Percentiles rank a stretch among this genome's conserved stretches.
Evolutionary conservation across 345 rosid genomes (phyloP).

Genomic region (Melastoma malabathricum): DNA sequence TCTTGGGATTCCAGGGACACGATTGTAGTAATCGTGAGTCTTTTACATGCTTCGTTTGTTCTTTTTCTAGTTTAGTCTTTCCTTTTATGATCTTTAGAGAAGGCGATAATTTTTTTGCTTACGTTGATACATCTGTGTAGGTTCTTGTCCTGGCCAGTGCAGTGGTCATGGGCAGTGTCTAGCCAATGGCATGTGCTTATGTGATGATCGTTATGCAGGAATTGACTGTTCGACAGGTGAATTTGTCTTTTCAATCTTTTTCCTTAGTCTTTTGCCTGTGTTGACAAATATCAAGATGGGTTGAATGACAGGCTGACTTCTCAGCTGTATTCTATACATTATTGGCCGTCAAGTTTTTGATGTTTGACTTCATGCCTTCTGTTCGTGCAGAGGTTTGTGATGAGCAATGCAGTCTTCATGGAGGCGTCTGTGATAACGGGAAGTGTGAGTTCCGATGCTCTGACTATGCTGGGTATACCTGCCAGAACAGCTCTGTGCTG

Average conservation of each 20-base stretch:
- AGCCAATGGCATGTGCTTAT: slow-evolving; percentile 55
- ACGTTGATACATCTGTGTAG: slow-evolving; percentile 18
- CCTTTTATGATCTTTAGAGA: no score
- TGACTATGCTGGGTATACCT: slow-evolving; percentile 93
- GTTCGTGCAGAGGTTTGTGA: slow-evolving; percentile 72
- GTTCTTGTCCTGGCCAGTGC: slow-evolving; percentile 83
- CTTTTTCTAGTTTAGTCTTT: neutral
- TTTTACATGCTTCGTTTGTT: neutral
- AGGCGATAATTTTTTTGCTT: neutral
- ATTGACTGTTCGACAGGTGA: slow-evolving; percentile 92
- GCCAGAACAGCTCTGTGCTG: slow-evolving; percentile 91
- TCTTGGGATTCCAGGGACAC: slow-evolving; percentile 78
- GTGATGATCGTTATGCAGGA: slow-evolving; percentile 74
- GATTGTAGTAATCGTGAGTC: slow-evolving; percentile 81
- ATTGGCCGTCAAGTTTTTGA: no score
- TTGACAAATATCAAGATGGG: neutral
- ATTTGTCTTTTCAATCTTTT: neutral
- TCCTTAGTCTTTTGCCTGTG: neutral
- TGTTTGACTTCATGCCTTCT: neutral
- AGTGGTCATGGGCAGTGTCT: slow-evolving; percentile 73
- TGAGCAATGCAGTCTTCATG: slow-evolving; percentile 96
- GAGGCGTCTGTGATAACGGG: slow-evolving; percentile 99
- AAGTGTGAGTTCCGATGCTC: slow-evolving; percentile 99
- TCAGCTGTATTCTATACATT: no score
- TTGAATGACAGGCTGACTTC: no score